Evolutionary conservation across 345 rosid species (phyloP).

Genomic region (Lepidium africanum): DNA sequence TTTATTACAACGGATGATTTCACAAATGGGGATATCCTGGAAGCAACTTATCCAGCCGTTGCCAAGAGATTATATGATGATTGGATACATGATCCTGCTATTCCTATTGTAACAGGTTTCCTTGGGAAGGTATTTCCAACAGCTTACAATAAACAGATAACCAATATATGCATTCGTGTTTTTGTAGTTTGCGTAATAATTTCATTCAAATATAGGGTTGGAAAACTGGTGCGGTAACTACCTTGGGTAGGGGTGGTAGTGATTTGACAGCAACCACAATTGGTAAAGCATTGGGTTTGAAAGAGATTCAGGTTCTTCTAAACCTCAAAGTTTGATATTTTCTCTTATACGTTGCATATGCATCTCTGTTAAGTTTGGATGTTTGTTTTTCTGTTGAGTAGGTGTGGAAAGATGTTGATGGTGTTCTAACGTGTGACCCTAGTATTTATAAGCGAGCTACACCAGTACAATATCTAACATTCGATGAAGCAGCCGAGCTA

Average conservation of each 20-base stretch:
- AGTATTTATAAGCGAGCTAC: slow-evolving; percentile 63
- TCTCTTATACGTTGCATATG: background rate
- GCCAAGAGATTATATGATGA: slow-evolving; percentile 81
- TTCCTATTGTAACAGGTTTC: slow-evolving; percentile 93
- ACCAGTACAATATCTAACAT: slow-evolving; percentile 85
- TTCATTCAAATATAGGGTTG: slow-evolving; percentile 54
- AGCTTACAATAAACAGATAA: background rate
- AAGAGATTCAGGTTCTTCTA: slow-evolving; percentile 82
- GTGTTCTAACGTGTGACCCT: slow-evolving; percentile 98
- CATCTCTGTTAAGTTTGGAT: slow-evolving; percentile 4
- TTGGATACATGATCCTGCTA: slow-evolving; percentile 73
- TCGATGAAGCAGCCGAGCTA: slow-evolving; percentile 98
- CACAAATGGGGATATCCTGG: slow-evolving; percentile 94
- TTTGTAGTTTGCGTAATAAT: background rate
- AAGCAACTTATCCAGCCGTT: slow-evolving; percentile 95
- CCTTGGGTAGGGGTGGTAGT: slow-evolving; percentile 98
- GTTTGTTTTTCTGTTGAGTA: slow-evolving; percentile 21
- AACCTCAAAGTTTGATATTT: background rate
- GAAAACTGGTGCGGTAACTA: slow-evolving; percentile 89
- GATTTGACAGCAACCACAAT: slow-evolving; percentile 98
- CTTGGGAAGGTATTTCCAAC: slow-evolving; percentile 72
- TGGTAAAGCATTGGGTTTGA: slow-evolving; percentile 87
- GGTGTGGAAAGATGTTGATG: slow-evolving; percentile 99
- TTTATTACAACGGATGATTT: slow-evolving; percentile 96
- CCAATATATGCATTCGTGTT: background rate